Evolutionary conservation across 164 flowering plant genomes (phyloP), one percentile per base, ranked within the genome.

Genomic region (Vitis rotundifolia): DNA sequence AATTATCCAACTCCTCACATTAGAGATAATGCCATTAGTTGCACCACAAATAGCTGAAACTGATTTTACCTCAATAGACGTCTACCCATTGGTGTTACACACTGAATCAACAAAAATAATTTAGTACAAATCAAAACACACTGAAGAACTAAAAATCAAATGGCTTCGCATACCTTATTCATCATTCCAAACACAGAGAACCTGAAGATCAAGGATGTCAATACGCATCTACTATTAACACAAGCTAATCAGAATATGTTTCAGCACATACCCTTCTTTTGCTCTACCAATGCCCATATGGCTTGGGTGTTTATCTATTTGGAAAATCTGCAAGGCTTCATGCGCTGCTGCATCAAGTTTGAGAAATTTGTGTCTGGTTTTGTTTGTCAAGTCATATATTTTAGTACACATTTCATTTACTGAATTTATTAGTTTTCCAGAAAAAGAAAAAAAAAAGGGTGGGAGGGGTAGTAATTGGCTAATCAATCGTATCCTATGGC

Each of bases 241-340:
- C 26, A 60, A 47, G 37, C 59, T 0, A 74, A n/a, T 15, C 2
- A 49, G 51, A 52, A 70, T 14, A 69, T 54, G 7, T 49, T 66
- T 56, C 53, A 69, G 22, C 47, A 51, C n/a, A 71, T 82, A 93
- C 99, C 99, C 98, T 89, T 95, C 98, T 83, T 95, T 95, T 68
- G 98, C 86, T 83, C 94, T 88, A 57, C 99, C 99, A 74, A 95
- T 95, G 49, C 99, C 99, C 99, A 95, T 95, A 75, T 90, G 96
- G 79, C 98, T 96, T 59, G 99, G 97, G 77, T 96, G 99, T 74
- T 96, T 96, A 82, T 96, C 99, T 22, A 77, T 79, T 80, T 93
- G 99, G 76, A 93, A 93, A 75, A 96, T 91, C 80, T 93, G 99
- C 76, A 96, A 77, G 63, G 95, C 91, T 71, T 93, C 98, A 71